Base-by-base conservation (phyloP, 2,329 filamentous ascomycete genomes). In the Emydomyces testavorans region DNA sequence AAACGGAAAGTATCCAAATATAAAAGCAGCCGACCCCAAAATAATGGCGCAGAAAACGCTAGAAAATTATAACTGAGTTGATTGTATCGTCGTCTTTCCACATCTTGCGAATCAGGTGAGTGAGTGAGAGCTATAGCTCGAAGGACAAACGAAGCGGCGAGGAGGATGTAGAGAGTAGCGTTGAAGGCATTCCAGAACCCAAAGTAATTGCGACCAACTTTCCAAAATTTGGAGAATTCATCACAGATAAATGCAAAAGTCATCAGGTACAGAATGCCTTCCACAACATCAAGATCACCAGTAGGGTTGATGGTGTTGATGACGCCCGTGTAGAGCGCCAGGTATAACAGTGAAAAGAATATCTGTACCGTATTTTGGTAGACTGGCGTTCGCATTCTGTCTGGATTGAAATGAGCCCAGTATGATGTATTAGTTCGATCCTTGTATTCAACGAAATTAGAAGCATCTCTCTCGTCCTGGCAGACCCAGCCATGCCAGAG, bases 161-260 rank as follows among this genome's bases (percentile, higher is more conserved):
- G 72, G 1, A 96, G 72, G 0, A 76, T 66, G 65, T 98, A 98
- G 0, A 98, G 74, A 0, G 82, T 74, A 21, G 78, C 76, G 65
- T 98, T 98, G 72, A 98, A 94, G 20, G 85, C 85, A 59, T 94
- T 95, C 92, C 92, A 96, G 65, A 98, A 98, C 16, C 86, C 83
- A 48, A 98, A 74, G 60, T 96, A 96, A 58, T 83, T 84, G 52
- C 84, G 78, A 7, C 92, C 92, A 11, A 94, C 85, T 64, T 98
- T 98, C 78, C 86, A 94, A 57, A 95, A 78, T 65, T 98, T 98
- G 61, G 80, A 71, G 0, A 82, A 56, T 62, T 96, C 92, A 61
- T 98, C 90, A 58, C 81, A 88, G 26, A 95, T 76, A 64, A 93
- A 98, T 18, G 87, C 89, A 3, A 90, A 64, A 0, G 92, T 96